Base-by-base conservation (phyloP, 1,139 yeast species). In the Debaryomyces coudertii region DNA sequence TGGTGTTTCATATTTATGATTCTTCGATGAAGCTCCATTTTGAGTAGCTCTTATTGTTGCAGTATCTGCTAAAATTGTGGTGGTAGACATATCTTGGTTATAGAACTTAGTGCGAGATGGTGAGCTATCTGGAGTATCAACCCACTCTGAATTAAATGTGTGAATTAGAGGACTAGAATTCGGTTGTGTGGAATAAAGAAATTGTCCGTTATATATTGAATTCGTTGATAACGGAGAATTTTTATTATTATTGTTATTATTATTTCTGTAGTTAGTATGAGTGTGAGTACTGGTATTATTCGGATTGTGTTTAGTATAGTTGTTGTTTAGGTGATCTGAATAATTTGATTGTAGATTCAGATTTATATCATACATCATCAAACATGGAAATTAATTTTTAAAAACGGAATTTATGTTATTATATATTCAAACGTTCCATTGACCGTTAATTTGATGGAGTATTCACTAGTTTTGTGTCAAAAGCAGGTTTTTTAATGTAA, bases 81-180 rank as follows among this genome's bases (percentile, higher is more conserved):
- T 36, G 7, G 34, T 20, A 31, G 44, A 36, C 52, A 48, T 44
- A 14, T 43, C 35, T 28, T 25, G 34, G 24, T 43, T 35, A 24
- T 23, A 28, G 12, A 14, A 41, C 44, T 53, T 43, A 20, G 50
- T 46, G 46, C 57, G 62, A 35, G 59, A 52, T 5, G 69, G 69
- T 5, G 68, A 63, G 42, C 50, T 50, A 12, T 54, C 49, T 2
- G 69, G 66, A 5, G 68, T 50, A 47, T 71, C 75, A 46, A 62
- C 49, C 76, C 76, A 71, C 71, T 69, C 74, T 14, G 73, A 65
- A 49, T 57, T 69, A 61, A 51, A 63, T 7, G 63, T 56, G 45
- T 63, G 58, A 15, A 54, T 49, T 45, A 58, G 44, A 15, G 66
- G 58, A 47, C 58, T 53, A 42, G 41, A 12, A 16, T 47, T 46